A percentile compares a stretch with the other conserved stretches of the same genome.
phyloP scores from a whole-genome alignment of 202 grass and related monocot genomes.

The Panicum hallii region DNA sequence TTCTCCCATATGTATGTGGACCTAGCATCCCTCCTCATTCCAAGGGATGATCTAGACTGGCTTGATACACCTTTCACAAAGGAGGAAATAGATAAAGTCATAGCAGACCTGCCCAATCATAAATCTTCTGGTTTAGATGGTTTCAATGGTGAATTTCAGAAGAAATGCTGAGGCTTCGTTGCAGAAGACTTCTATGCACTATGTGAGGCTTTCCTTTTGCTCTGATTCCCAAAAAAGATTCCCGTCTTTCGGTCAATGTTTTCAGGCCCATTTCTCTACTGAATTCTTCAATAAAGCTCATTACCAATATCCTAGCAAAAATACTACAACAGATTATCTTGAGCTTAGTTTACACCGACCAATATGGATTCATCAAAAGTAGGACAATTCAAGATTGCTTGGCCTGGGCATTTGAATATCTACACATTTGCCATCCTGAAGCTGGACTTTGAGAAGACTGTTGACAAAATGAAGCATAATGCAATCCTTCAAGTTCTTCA shows the following conservation, averaged over 20 bases:
- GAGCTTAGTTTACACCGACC: too few species aligned
- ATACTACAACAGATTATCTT: neutral
- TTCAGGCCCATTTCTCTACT: neutral
- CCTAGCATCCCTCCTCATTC: accelerated
- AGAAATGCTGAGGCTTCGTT: neutral
- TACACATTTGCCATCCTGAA: too few species aligned
- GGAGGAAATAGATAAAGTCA: neutral
- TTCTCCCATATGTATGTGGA: neutral
- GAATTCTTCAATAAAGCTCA: neutral
- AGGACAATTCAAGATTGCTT: too few species aligned
- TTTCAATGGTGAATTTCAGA: neutral
- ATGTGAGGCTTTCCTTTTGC: neutral
- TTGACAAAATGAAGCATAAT: too few species aligned
- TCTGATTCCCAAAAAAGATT: neutral
- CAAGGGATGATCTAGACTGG: neutral
- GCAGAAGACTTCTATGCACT: neutral
- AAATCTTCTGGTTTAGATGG: neutral
- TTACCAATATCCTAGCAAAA: neutral
- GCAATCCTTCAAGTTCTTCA: too few species aligned
- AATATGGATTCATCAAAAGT: too few species aligned
- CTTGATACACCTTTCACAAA: neutral
- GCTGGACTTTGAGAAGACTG: too few species aligned
- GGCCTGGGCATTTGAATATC: too few species aligned
- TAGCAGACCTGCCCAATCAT: neutral
- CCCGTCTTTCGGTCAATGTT: accelerated